Evolutionary conservation across 257 asterid species (phyloP).

Genomic region (Rauvolfia tetraphylla): DNA sequence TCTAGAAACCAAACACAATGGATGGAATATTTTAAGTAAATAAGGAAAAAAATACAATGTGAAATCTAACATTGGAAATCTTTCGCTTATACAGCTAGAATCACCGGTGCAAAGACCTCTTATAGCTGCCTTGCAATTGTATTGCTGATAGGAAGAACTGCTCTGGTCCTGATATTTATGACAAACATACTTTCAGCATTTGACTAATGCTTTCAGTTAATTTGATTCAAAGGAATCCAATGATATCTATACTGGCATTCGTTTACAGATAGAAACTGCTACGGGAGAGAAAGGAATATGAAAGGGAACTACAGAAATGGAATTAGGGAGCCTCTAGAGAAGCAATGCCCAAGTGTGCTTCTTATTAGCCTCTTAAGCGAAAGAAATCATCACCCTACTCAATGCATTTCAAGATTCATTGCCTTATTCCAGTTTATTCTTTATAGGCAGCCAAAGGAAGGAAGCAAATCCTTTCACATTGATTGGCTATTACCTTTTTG

Average conservation of each 20-base stretch:
- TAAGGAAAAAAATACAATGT: neutral
- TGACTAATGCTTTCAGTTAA: neutral
- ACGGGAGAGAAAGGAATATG: neutral
- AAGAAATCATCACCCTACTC: conserved; percentile 1
- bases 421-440: conserved; percentile 7
- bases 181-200: neutral
- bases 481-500: conserved; percentile 38
- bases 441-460: neutral
- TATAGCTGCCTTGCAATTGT: neutral
- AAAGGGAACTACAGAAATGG: conserved; percentile 1
- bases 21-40: neutral
- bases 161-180: neutral
- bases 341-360: neutral
- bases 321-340: neutral
- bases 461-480: conserved; percentile 2
- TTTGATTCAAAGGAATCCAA: neutral
- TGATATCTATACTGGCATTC: neutral
- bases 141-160: neutral
- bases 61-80: neutral
- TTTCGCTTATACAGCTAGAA: neutral
- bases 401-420: conserved; percentile 10
- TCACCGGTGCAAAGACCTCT: neutral
- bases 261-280: neutral
- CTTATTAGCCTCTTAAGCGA: conserved; percentile 7
- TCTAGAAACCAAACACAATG: too few species aligned